Conservation (phyloP, 805 yeast species). For the Lipomyces orientalis region DNA sequence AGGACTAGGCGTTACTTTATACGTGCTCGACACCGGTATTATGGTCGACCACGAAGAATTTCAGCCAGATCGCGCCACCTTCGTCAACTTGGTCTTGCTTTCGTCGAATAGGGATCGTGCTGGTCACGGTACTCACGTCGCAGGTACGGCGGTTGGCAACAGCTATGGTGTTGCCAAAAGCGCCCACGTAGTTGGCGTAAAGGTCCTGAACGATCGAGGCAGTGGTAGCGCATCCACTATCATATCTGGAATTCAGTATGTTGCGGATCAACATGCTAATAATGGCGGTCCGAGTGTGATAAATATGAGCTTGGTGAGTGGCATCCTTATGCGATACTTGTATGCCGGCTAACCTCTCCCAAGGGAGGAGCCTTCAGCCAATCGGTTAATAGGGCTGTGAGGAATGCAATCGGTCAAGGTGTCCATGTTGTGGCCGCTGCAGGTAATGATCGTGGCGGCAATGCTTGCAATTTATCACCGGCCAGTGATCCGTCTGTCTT, state of each 20-base stretch:
- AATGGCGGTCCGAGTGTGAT: conserved; percentile 42
- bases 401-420: conserved; percentile 88
- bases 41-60: conserved; percentile 69
- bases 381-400: conserved; percentile 84
- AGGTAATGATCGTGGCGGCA: conserved; percentile 83
- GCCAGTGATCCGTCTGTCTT: conserved; percentile 89
- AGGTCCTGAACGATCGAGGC: conserved; percentile 78
- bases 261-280: conserved; percentile 67
- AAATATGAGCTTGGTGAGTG: conserved; percentile 88
- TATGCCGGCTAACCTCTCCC: neutral
- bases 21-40: conserved; percentile 90
- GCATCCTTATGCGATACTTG: neutral
- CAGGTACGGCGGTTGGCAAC: conserved; percentile 89
- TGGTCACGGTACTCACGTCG: conserved; percentile 97
- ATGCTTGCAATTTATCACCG: conserved; percentile 92
- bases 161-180: conserved; percentile 84
- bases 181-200: conserved; percentile 79
- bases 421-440: conserved; percentile 94
- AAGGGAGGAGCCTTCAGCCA: conserved; percentile 47
- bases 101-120: conserved; percentile 63
- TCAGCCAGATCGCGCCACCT: conserved; percentile 63
- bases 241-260: conserved; percentile 82
- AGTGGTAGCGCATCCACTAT: conserved; percentile 85
- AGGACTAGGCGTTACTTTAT: conserved; percentile 50
- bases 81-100: conserved; percentile 42